Percentiles rank a stretch among this genome's conserved stretches.
phyloP scores from a whole-genome alignment of 306 rosid species.

The Quercus parvula region DNA sequence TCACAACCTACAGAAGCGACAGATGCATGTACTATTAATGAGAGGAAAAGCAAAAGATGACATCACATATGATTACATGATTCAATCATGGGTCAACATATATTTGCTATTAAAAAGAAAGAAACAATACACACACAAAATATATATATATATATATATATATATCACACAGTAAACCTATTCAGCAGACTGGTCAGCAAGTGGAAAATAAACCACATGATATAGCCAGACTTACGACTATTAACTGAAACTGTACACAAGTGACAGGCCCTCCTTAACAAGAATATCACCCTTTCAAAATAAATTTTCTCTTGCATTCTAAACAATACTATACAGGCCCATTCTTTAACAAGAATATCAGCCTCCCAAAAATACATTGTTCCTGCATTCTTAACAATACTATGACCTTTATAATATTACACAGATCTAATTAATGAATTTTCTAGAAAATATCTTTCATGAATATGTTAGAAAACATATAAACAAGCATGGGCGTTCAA shows the following conservation, averaged over 20 bases:
- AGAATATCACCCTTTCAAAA: background rate
- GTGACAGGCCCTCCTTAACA: background rate
- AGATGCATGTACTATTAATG: conserved; percentile 10
- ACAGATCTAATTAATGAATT: background rate
- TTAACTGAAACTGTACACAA: background rate
- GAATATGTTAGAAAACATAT: too few species aligned
- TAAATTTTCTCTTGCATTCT: background rate
- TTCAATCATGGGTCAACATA: background rate
- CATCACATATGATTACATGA: background rate
- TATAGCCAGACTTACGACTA: background rate
- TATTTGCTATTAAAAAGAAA: background rate
- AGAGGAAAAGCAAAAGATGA: conserved; percentile 3
- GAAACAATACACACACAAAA: background rate
- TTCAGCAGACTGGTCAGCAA: background rate
- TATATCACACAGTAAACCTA: background rate
- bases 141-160: too few species aligned
- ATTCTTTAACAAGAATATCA: background rate
- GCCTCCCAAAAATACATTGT: background rate
- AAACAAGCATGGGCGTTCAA: too few species aligned
- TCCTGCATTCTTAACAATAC: background rate
- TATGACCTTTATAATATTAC: background rate
- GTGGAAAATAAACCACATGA: background rate
- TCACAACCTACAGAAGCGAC: conserved; percentile 59
- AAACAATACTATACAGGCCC: background rate
- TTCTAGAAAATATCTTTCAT: background rate